Conservation (phyloP, 305 asterid species). For the Rubia tinctorum region DNA sequence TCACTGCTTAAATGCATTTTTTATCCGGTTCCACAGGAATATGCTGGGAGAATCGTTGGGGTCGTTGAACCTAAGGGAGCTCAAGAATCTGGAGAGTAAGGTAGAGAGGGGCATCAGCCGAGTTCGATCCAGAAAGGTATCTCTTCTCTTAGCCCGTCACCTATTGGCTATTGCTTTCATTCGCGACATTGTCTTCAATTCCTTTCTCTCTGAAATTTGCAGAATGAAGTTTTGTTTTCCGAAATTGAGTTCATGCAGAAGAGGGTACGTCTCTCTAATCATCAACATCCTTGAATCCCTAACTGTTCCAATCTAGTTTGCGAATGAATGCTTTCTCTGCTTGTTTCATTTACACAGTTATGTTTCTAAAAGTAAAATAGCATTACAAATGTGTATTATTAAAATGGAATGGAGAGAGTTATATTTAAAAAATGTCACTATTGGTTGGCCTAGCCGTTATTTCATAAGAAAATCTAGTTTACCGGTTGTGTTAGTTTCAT, state of each 20-base stretch:
- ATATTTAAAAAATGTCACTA: too few species aligned
- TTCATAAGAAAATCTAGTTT: too few species aligned
- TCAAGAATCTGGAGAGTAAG: slow-evolving; percentile 55
- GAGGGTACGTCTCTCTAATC: slow-evolving; percentile 49
- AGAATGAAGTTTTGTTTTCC: slow-evolving; percentile 82
- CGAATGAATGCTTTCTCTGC: background rate
- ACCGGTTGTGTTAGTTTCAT: too few species aligned
- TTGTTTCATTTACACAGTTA: too few species aligned
- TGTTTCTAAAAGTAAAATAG: too few species aligned
- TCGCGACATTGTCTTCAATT: background rate
- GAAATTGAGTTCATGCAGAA: slow-evolving; percentile 87
- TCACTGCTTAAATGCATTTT: background rate
- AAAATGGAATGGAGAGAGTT: too few species aligned
- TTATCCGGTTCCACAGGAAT: slow-evolving; percentile 33
- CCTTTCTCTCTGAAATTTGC: slow-evolving; percentile 15
- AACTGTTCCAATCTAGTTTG: too few species aligned
- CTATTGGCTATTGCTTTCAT: background rate
- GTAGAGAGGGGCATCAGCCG: slow-evolving; percentile 63
- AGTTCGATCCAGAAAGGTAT: slow-evolving; percentile 73
- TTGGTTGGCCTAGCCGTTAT: too few species aligned
- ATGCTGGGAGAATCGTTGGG: slow-evolving; percentile 72
- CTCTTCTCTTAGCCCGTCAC: too few species aligned
- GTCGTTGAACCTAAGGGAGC: slow-evolving; percentile 42
- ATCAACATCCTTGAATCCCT: background rate
- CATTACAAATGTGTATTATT: too few species aligned